Percentiles rank a stretch among this genome's conserved stretches.
phyloP scores from a whole-genome alignment of 2,329 filamentous ascomycete species.

The Exophiala xenobiotica region DNA sequence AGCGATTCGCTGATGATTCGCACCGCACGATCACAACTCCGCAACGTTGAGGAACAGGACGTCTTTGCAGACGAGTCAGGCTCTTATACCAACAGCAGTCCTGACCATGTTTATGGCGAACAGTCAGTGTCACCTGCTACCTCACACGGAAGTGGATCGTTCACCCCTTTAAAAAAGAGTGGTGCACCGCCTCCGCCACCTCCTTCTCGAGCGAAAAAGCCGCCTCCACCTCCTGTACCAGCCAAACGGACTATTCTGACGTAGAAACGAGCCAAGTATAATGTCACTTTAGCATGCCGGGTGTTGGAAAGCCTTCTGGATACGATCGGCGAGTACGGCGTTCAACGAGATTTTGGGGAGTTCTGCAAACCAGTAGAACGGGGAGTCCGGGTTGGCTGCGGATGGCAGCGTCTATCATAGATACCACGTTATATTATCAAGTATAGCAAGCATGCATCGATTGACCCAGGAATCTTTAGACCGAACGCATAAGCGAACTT shows the following conservation, averaged over 20 bases:
- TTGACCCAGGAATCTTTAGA: no score
- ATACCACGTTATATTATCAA: no score
- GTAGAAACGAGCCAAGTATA: constrained; percentile 8
- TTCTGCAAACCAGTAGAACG: no score
- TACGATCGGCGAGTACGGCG: constrained; percentile 1
- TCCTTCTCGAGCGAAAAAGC: constrained; percentile 63
- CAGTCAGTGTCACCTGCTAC: constrained; percentile 56
- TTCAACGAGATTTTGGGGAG: not conserved
- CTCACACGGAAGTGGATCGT: constrained; percentile 52
- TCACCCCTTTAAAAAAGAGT: constrained; percentile 49
- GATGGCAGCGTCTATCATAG: no score
- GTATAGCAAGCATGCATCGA: not conserved
- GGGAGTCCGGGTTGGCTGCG: no score
- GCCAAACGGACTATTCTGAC: constrained; percentile 53
- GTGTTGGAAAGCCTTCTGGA: not conserved
- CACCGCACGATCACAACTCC: constrained; percentile 49
- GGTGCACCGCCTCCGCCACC: constrained; percentile 61
- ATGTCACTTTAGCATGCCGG: no score
- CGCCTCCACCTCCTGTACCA: constrained; percentile 62
- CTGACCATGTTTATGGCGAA: constrained; percentile 50
- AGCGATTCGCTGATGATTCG: constrained; percentile 56
- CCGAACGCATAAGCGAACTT: no score
- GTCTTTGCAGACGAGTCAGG: constrained; percentile 55
- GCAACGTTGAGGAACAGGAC: constrained; percentile 41
- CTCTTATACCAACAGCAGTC: constrained; percentile 48